Percentiles rank a stretch among this genome's conserved stretches.
Conservation (phyloP, 1,284 basidiomycete species). For the Leccinum subrobustum region DNA sequence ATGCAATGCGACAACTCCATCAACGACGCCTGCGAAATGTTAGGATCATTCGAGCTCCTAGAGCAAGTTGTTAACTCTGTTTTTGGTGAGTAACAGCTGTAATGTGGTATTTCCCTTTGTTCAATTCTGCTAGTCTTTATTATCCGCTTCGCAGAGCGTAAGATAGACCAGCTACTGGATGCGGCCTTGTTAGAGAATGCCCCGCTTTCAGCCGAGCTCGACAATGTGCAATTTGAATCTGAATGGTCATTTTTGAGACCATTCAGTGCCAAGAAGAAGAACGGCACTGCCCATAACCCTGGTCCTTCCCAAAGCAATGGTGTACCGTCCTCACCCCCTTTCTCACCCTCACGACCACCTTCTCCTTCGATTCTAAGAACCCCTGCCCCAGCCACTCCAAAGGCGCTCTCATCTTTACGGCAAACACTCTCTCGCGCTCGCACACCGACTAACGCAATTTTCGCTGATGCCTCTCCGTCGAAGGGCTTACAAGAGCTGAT, state of each 20-base stretch:
- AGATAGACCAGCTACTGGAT: conserved; percentile 87
- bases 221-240: conserved; percentile 88
- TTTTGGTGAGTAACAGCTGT: conserved; percentile 60
- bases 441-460: conserved; percentile 47
- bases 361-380: conserved; percentile 47
- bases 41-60: conserved; percentile 77
- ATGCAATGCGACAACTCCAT: conserved; percentile 81
- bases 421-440: conserved; percentile 58
- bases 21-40: conserved; percentile 71
- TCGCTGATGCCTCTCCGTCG: conserved; percentile 46
- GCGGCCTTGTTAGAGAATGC: conserved; percentile 83
- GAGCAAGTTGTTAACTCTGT: conserved; percentile 94
- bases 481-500: conserved; percentile 70
- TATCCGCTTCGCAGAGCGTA: conserved; percentile 88
- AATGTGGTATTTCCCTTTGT: conserved; percentile 1
- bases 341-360: conserved; percentile 45
- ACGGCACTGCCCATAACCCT: conserved; percentile 34
- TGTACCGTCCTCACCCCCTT: conserved; percentile 37
- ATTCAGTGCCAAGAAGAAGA: conserved; percentile 69
- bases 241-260: conserved; percentile 92
- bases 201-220: conserved; percentile 75
- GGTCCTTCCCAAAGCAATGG: conserved; percentile 38
- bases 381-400: conserved; percentile 41
- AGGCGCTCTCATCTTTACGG: conserved; percentile 61
- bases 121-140: conserved; percentile 72